Conservation (phyloP, 441 rosid genomes). For the Brassica hybrid region DNA sequence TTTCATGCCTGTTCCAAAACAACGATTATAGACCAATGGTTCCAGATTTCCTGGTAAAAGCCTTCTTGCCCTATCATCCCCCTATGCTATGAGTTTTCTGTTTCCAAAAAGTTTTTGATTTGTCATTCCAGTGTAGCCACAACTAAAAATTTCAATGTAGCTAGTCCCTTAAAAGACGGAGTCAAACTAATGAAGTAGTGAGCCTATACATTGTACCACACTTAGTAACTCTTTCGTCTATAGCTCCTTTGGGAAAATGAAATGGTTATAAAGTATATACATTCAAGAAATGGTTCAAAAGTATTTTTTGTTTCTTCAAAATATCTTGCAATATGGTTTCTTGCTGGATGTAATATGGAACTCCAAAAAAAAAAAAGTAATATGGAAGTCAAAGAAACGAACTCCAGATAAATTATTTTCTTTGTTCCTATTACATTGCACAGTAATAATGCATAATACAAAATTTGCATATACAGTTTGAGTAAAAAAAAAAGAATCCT, state of each 20-base stretch:
- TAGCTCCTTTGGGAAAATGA: not conserved
- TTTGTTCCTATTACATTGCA: not conserved
- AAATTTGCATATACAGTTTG: not conserved
- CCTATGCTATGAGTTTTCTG: conserved; percentile 21
- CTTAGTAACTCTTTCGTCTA: not conserved
- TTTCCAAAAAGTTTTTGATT: conserved; percentile 1
- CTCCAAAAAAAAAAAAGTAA: too few species aligned
- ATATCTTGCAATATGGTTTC: too few species aligned
- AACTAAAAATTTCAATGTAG: not conserved
- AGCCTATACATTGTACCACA: conserved; percentile 20
- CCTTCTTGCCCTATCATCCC: conserved; percentile 25
- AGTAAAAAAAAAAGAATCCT: not conserved
- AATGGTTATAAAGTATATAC: not conserved
- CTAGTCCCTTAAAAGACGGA: conserved; percentile 29
- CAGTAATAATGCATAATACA: not conserved
- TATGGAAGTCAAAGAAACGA: not conserved
- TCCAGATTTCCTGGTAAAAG: conserved; percentile 36
- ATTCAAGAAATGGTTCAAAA: too few species aligned
- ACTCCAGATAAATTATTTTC: too few species aligned
- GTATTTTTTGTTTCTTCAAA: too few species aligned
- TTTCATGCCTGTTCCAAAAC: conserved; percentile 20
- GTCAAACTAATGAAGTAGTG: conserved; percentile 21
- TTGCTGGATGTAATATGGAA: not conserved
- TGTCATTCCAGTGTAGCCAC: not conserved
- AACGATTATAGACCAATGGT: conserved; percentile 34